Evolutionary conservation across 805 yeast species (phyloP), one percentile per base, ranked within the genome.

Genomic region (Candida methanosorbosa): DNA sequence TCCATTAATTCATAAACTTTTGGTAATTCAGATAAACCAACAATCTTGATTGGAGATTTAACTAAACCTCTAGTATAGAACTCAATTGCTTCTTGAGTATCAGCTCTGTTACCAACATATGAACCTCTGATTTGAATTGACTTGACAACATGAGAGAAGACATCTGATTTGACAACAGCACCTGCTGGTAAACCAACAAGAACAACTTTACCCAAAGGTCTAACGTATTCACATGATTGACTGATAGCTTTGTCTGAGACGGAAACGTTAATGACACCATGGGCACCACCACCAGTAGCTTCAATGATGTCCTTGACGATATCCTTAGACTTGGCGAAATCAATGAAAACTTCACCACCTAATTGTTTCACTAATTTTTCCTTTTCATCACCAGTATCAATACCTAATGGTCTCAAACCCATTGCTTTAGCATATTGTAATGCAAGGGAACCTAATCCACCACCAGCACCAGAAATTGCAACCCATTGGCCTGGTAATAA

Each of bases 61-160:
- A 79, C 76, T 48, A 73, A 62, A 36, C 86, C 86, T 59, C 84
- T 68, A 39, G 68, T 41, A 54, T 75, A 79, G 69, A 79, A 78
- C 48, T 79, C 84, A 39, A 79, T 56, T 33, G 86, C 86, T 60
- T 79, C 87, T 43, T 79, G 71, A 45, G 90, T 73, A 63, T 85
- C 95, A 45, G 81, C 81, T 64, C 94, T 79, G 76, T 82, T 82
- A 50, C 94, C 95, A 42, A 84, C 94, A 56, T 81, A 81, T 35
- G 94, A 82, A 49, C 92, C 94, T 58, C 69, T 75, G 55, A 84
- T 78, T 52, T 67, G 66, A 57, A 81, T 67, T 39, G 84, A 74
- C 63, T 72, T 80, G 48, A 81, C 78, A 40, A 84, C 94, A 35
- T 81, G 75, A 44, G 68, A 64, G 66, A 83, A 80, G 36, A 85